These are phyloP conservation scores for Lagenidium sp. DNA, from an alignment of 352 stramenopile genomes.

Conservation along the genomic window DNA sequence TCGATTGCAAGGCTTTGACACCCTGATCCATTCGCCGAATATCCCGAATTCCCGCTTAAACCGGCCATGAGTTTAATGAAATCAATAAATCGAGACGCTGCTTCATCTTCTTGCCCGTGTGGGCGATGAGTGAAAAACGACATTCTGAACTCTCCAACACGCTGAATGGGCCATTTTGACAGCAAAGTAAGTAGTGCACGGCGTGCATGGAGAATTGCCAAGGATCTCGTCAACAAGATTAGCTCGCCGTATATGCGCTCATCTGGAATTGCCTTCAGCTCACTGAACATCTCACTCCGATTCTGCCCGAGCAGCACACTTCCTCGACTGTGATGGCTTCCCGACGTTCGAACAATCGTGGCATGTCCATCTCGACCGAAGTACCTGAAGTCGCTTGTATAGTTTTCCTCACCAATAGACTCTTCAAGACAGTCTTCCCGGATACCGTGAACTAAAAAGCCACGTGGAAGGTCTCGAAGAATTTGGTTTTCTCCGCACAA, in stretches of 20 bases:
- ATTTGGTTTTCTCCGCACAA: conserved; percentile 26
- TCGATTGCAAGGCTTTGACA: neutral
- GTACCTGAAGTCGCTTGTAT: conserved; percentile 65
- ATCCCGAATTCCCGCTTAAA: conserved; percentile 25
- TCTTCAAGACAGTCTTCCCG: conserved; percentile 82
- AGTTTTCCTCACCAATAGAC: conserved; percentile 77
- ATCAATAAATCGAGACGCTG: conserved; percentile 51
- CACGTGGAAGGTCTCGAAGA: conserved; percentile 44
- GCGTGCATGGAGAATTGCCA: conserved; percentile 76
- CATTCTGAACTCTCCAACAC: conserved; percentile 50
- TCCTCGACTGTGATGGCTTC: conserved; percentile 25
- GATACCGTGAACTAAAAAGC: conserved; percentile 68
- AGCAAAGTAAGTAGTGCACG: conserved; percentile 66
- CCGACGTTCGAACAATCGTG: conserved; percentile 53
- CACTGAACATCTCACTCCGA: conserved; percentile 57
- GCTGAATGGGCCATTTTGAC: conserved; percentile 57
- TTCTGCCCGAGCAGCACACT: conserved; percentile 21
- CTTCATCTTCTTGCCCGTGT: conserved; percentile 2
- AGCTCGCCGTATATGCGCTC: conserved; percentile 72
- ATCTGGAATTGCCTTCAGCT: conserved; percentile 73
- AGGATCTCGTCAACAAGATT: conserved; percentile 58
- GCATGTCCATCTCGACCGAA: conserved; percentile 70
- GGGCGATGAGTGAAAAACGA: conserved; percentile 13
- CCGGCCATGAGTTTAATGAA: conserved; percentile 82
- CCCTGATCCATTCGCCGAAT: neutral